Percentiles rank a stretch among this genome's conserved stretches.
Evolutionary conservation across 345 rosid genomes (phyloP).

Genomic region (Lenwebbia sp.): DNA sequence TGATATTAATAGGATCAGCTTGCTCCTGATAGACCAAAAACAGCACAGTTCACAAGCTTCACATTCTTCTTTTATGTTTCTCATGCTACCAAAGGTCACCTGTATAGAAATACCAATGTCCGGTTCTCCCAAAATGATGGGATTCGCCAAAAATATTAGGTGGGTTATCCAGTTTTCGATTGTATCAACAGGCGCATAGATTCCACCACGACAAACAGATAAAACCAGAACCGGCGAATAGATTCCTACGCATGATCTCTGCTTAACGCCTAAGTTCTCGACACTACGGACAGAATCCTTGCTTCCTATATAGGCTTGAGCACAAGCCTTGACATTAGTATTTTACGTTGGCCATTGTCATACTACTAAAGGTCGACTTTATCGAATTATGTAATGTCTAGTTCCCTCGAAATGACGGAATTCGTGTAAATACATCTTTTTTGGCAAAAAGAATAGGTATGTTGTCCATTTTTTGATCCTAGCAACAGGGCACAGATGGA

Average conservation of each 20-base stretch:
- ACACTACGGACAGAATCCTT: background rate
- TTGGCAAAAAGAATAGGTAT: background rate
- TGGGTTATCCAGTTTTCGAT: background rate
- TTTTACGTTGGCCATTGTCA: background rate
- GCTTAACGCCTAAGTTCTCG: background rate
- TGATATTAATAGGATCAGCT: background rate
- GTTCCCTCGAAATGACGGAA: background rate
- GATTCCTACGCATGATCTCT: background rate
- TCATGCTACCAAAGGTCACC: background rate
- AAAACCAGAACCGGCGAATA: background rate
- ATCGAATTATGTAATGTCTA: background rate
- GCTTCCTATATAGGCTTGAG: background rate
- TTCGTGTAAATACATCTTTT: background rate
- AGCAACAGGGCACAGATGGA: slow-evolving; percentile 24
- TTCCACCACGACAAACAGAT: background rate
- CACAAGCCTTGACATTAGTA: background rate
- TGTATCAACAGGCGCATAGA: slow-evolving; percentile 29
- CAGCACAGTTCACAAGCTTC: background rate
- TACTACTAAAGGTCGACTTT: background rate
- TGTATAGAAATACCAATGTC: background rate
- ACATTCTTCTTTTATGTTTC: background rate
- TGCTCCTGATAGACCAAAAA: background rate
- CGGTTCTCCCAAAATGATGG: background rate
- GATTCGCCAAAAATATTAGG: background rate
- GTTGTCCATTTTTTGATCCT: background rate